Base-by-base conservation (phyloP, 176 grass and related monocot genomes). In the Aegilops longissima region DNA sequence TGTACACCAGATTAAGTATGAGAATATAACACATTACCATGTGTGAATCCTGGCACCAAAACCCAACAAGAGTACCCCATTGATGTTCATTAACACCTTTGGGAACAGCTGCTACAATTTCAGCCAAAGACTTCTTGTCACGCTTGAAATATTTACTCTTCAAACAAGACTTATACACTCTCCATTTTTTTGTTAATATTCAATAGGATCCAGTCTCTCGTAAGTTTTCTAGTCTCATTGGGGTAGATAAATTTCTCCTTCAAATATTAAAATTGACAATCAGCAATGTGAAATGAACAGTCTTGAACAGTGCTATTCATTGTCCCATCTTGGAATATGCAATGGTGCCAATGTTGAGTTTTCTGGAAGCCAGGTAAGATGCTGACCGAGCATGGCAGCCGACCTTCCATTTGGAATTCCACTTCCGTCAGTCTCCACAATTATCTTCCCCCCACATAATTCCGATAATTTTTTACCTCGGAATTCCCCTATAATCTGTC, bases 341-440 rank as follows among this genome's bases (percentile, higher is more conserved):
- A 82, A 52, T 69, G 80, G 80, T 34, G 44, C 64, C 35, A 69
- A 35, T 35, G 80, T 35, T n/a, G 80, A 82, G 44, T 66, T 80
- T 12, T 80, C n/a, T 80, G 61, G 38, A 20, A 80, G 38, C 14
- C 29, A 12, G 17, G 36, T 38, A 38, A 38, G 36, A 38, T 38
- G 36, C 36, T 38, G 36, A 38, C 36, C 36, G 36, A 38, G 36
- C 45, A 80, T 27, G 12, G 36, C 44, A 42, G 12, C 35, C 13
- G 77, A 64, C n/a, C 35, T 64, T 24, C 27, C 58, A 44, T 80
- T 80, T 9, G 61, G 23, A 45, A 80, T 13, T 33, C 63, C 63
- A 51, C 27, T 27, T 27, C 27, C 27, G 27, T 27, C 27, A 27
- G 27, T 27, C 27, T 27, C 27, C 27, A 27, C 27, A 27, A 27